Evolutionary conservation across 345 rosid genomes (phyloP).

Genomic region (Eucalyptus virginea): DNA sequence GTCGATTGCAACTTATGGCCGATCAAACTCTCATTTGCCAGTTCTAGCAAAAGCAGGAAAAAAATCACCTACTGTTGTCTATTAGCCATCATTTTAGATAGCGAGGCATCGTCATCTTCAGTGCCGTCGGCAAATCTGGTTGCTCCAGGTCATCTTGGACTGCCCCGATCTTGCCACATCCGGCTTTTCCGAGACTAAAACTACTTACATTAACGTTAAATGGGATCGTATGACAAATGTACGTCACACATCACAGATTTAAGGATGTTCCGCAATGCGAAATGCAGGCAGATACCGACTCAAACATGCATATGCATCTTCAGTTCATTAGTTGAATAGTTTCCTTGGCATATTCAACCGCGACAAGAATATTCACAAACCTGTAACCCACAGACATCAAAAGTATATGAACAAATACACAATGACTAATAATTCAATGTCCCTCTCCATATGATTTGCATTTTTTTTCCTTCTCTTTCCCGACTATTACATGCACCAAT

Average conservation of each 20-base stretch:
- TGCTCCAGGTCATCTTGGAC: neutral
- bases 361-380: neutral
- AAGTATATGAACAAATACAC: neutral
- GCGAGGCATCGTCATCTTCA: neutral
- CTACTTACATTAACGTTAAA: neutral
- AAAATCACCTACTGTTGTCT: neutral
- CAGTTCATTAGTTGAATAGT: neutral
- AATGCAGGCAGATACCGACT: neutral
- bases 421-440: neutral
- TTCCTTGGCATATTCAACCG: neutral
- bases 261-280: neutral
- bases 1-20: neutral
- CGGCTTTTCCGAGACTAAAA: neutral
- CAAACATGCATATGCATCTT: neutral
- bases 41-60: neutral
- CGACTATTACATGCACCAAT: neutral
- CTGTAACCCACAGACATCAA: neutral
- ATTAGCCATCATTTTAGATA: neutral
- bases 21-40: neutral
- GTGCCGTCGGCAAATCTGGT: neutral
- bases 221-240: neutral
- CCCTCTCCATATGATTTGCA: neutral
- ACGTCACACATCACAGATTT: neutral
- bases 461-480: neutral
- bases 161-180: neutral